Evolutionary conservation across 2,329 filamentous ascomycete genomes (phyloP).

Genomic region (Paecilomyces variotii): DNA sequence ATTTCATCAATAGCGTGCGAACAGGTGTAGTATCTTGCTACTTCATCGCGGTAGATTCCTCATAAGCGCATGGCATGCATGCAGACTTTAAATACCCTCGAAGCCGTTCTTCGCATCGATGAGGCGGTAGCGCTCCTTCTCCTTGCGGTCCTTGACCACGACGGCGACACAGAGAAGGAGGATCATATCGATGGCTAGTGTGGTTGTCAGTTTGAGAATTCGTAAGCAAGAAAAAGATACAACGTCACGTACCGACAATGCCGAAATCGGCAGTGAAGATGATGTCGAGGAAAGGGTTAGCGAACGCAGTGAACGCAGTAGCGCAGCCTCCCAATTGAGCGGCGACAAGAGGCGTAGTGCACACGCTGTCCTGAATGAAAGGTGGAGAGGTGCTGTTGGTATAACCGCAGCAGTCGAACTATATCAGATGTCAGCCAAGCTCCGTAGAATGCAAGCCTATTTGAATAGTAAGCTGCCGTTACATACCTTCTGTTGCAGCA

Average conservation of each 20-base stretch:
- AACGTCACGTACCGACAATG: slow-evolving; percentile 52
- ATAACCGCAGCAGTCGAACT: slow-evolving; percentile 79
- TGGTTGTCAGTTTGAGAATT: not conserved
- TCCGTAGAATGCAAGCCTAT: not conserved
- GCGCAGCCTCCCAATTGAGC: slow-evolving; percentile 64
- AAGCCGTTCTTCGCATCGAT: slow-evolving; percentile 71
- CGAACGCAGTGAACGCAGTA: slow-evolving; percentile 57
- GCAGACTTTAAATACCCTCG: slow-evolving; percentile 38
- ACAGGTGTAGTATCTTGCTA: not conserved
- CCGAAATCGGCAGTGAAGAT: slow-evolving; percentile 76
- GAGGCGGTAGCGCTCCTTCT: slow-evolving; percentile 67
- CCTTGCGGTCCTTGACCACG: slow-evolving; percentile 71
- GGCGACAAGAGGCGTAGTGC: slow-evolving; percentile 62
- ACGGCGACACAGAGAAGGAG: slow-evolving; percentile 65
- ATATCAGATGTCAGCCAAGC: slow-evolving; percentile 1
- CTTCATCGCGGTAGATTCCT: not conserved
- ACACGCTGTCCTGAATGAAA: slow-evolving; percentile 62
- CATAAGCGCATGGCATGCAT: not conserved
- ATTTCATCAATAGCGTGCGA: not conserved
- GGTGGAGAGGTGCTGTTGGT: slow-evolving; percentile 62
- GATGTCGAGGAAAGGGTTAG: slow-evolving; percentile 63
- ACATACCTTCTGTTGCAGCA: slow-evolving; percentile 63
- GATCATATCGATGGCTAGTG: slow-evolving; percentile 53
- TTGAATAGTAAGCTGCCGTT: not conserved
- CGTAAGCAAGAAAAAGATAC: not conserved